Evolutionary conservation across 73 alveolate genomes (phyloP), one percentile per base, ranked within the genome.

Genomic region (Tetrahymena borealis): DNA sequence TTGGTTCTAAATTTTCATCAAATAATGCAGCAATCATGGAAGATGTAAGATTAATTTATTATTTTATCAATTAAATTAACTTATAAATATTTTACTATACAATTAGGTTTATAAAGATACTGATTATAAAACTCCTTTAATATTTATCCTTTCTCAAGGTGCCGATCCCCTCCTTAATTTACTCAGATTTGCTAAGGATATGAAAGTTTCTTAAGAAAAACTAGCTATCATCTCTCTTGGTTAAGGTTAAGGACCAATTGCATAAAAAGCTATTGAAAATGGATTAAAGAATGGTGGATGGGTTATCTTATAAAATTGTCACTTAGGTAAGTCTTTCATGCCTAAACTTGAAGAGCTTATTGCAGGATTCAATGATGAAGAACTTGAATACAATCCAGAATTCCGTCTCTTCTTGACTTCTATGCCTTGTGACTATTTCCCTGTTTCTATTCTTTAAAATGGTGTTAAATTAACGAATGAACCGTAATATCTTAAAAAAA

Each of bases 221-320:
- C 96, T 99, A 91, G 97, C 96, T 60, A 96, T 98, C 41, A 98
- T 98, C 42, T 97, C 99, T 33, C 97, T 99, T 37, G 99, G 99
- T 41, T 98, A 99, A 98, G 99, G 99, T 0, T 98, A 99, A 93
- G 99, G 99, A 32, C 94, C 91, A 38, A 96, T 96, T 94, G 99
- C 99, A 8, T 95, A 97, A 78, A 98, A 96, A 90, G 96, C 98
- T 95, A 98, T 99, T 39, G 99, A 98, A 36, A 95, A 95, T 79
- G 99, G 99, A 1, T 94, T 96, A 40, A 96, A 95, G 97, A 96
- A 97, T 91, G 99, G 99, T 36, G 97, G 97, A 39, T 99, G 99
- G 99, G 99, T 99, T 3, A 94, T 99, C 10, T 95, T 99, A 78
- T 99, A 99, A 96, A 99, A 99, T 90, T 99, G 99, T 91, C 99